Evolutionary conservation across 2,329 filamentous ascomycete species (phyloP).

Genomic region (Falciphora oryzae): DNA sequence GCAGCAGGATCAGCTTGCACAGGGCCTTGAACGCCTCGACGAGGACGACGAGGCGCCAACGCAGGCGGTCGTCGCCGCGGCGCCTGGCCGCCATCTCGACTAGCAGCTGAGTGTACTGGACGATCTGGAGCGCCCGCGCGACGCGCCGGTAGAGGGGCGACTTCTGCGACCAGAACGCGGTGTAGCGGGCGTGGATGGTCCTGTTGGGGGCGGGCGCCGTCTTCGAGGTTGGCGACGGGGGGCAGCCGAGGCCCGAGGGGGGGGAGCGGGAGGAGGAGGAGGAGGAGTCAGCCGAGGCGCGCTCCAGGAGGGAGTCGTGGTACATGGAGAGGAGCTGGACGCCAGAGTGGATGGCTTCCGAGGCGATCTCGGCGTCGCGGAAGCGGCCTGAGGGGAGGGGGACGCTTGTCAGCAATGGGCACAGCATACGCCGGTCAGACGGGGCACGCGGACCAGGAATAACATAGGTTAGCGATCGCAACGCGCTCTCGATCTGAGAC

Average conservation of each 20-base stretch:
- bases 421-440: not conserved
- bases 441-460: constrained; percentile 61
- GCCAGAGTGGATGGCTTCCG: constrained; percentile 82
- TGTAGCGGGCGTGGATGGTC: constrained; percentile 55
- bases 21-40: constrained; percentile 83
- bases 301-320: constrained; percentile 80
- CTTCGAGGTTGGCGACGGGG: constrained; percentile 31
- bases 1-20: constrained; percentile 73
- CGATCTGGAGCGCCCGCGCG: constrained; percentile 77
- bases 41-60: constrained; percentile 83
- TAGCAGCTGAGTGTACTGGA: constrained; percentile 91
- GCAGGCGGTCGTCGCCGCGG: constrained; percentile 70
- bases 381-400: constrained; percentile 55
- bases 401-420: not conserved
- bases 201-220: constrained; percentile 16
- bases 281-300: constrained; percentile 53
- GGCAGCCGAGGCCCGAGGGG: constrained; percentile 42
- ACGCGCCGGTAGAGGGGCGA: constrained; percentile 71
- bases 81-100: constrained; percentile 96
- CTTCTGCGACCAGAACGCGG: constrained; percentile 58
- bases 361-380: constrained; percentile 88
- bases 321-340: constrained; percentile 89
- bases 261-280: constrained; percentile 42
- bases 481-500: constrained; percentile 87
- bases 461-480: constrained; percentile 91